Evolutionary conservation across 2,329 filamentous ascomycete species (phyloP).

Genomic region (Emergomyces orientalis): DNA sequence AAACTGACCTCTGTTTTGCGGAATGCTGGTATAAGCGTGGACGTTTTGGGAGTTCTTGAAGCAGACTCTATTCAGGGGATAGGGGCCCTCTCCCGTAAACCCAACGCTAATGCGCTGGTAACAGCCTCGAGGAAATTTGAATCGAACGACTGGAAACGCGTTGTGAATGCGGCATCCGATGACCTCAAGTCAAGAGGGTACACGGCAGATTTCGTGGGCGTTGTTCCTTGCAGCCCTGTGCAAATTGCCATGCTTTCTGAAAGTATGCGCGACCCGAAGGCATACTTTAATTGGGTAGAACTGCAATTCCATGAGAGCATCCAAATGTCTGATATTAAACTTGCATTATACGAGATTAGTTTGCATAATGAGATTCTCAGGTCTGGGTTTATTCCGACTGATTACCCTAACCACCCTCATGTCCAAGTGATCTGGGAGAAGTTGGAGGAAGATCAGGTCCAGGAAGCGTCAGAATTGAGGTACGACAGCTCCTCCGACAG

Average conservation of each 20-base stretch:
- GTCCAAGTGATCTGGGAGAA: slow-evolving; percentile 56
- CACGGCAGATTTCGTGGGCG: slow-evolving; percentile 23
- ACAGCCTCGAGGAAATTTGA: slow-evolving; percentile 14
- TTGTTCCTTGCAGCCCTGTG: slow-evolving; percentile 58
- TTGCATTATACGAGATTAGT: slow-evolving; percentile 45
- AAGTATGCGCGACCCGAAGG: slow-evolving; percentile 48
- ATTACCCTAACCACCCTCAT: slow-evolving; percentile 40
- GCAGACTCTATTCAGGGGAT: slow-evolving; percentile 41
- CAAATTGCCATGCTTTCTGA: slow-evolving; percentile 76
- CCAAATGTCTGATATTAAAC: slow-evolving; percentile 33
- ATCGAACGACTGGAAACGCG: slow-evolving; percentile 16
- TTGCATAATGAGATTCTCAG: slow-evolving; percentile 57
- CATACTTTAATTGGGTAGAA: slow-evolving; percentile 73
- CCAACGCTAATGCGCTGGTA: slow-evolving; percentile 12
- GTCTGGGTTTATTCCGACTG: slow-evolving; percentile 58
- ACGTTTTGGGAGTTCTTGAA: slow-evolving; percentile 54
- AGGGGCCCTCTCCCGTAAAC: slow-evolving; percentile 23
- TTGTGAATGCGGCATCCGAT: slow-evolving; percentile 27
- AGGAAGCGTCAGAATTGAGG: slow-evolving; percentile 31
- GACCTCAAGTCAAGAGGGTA: slow-evolving; percentile 33
- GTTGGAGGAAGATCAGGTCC: slow-evolving; percentile 39
- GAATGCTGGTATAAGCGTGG: slow-evolving; percentile 45
- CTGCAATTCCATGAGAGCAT: slow-evolving; percentile 44
- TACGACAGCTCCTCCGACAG: slow-evolving; percentile 35
- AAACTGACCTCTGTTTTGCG: slow-evolving; percentile 57